Evolutionary conservation across 1,284 basidiomycete genomes (phyloP), one percentile per base, ranked within the genome.

Genomic region (Golubevia sp.): DNA sequence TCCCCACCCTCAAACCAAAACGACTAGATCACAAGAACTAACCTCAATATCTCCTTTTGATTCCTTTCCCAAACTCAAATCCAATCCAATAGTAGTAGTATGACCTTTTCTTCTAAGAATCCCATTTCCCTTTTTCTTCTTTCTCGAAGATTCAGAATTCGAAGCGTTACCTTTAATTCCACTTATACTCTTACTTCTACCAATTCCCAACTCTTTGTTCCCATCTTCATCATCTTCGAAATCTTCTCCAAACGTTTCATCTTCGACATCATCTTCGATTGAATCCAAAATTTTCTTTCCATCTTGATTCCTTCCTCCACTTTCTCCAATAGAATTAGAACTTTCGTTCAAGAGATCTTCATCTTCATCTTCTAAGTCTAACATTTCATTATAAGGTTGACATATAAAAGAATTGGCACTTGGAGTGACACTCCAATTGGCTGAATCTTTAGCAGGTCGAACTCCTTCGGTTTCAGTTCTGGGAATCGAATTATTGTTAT

Each of bases 281-380:
- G 27, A 49, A 56, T 70, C 64, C 20, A 68, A 58, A 3, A 11
- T 18, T 13, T n/a, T 15, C n/a, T n/a, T n/a, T 44, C 38, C 38
- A 13, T 13, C 11, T 13, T n/a, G 13, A 30, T 53, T n/a, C 11
- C 18, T 53, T 13, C 27, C 27, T 53, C 51, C 24, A 25, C 13
- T 15, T 30, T 15, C n/a, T 15, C 51, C 51, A 30, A 53, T 53
- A 8, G 38, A 44, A 13, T 44, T 34, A 3, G 30, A 34, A 34
- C 30, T 34, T 27, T 52, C 27, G 20, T 54, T 23, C 11, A 64
- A 24, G 18, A 27, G 23, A 18, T 30, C 56, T 18, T 49, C 30
- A n/a, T 74, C 73, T 15, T 71, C 73, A 34, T 76, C 74, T 49
- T 72, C 74, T 8, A 76, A 62, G 23, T 76, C 74, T 73, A 71